Evolutionary conservation across 169 alveolate genomes (phyloP), one percentile per base, ranked within the genome.

Genomic region (Hepatocystis sp.): DNA sequence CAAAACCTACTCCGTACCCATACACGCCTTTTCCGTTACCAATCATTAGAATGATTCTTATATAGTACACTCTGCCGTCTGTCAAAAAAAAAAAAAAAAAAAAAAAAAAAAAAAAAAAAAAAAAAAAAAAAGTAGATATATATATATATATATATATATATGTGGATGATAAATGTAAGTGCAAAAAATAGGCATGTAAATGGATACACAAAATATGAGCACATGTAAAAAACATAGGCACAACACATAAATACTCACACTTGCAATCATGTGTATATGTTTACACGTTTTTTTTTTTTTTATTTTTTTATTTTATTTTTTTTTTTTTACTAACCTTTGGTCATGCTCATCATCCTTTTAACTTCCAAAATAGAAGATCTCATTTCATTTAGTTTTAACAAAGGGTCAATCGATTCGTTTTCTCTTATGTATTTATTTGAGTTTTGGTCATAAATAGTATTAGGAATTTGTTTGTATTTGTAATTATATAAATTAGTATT

Each of bases 1-100:
- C 95, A 78, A 85, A 90, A 1, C 95, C 95, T 19, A 92, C 93
- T 10, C 95, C 95, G 13, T 84, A 88, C 34, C 95, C 95, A 55
- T 90, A 90, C 15, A 90, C 91, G 1, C 95, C 95, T 36, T 86
- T 85, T 7, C 95, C 95, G 51, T 92, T 92, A 10, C 95, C 95
- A 5, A 92, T 91, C 11, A 93, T 91, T 19, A 84, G 89, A 15
- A 92, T 85, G 11, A 90, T 90, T 39, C 95, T 91, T 66, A 90
- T 60, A 67, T 90, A 92, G 56, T 92, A 92, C 27, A 92, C 94
- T 25, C 95, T 66, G 5, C 95, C 95, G 53, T 90, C 90, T 81
- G 66, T 10, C 10, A 39, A 17, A 0, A 61, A 8, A 30, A 61
- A 28, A 17, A 4, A 67, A 67, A 25, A 64, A 64, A 27, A 17